Evolutionary conservation across 2,329 filamentous ascomycete genomes (phyloP), one percentile per base, ranked within the genome.

Genomic region (Colletotrichum costaricense): DNA sequence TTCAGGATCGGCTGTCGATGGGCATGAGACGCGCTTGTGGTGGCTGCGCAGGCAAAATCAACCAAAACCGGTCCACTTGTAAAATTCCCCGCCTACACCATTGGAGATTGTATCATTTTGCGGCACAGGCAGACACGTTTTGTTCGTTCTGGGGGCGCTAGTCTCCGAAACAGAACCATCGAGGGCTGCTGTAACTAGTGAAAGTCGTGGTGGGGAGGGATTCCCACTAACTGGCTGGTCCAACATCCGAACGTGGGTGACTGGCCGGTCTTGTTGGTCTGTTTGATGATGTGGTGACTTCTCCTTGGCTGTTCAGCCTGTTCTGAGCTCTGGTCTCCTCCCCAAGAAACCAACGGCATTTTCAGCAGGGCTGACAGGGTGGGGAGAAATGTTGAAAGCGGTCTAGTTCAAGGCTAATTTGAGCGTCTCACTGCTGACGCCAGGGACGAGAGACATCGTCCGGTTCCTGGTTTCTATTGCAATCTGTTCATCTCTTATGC

Each of bases 1-100:
- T 72, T 59, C 66, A 74, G 72, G 72, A 74, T 74, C 46, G 33
- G 28, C 42, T 24, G 63, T 58, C 26, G 57, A 67, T 16, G 26
- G 52, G 19, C 58, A 62, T 66, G 71, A 72, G 69, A 72, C 57
- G 72, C 72, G 68, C 68, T 74, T 72, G 72, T 68, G 72, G 72
- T 72, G 72, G 72, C 72, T 74, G 72, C 69, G 72, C 67, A 72
- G 42, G 56, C 68, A 67, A 30, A 68, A 74, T 65, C 46, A 62
- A 73, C 46, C 60, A 57, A 66, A 57, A 33, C 56, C 56, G 60
- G 28, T 56, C 70, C 67, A 65, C 67, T 63, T 35, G 24, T 42
- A 33, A 65, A 55, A 24, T 54, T 55, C 67, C 33, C 58, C 55
- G 65, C 30, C 24, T 5, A 42, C 4, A 6, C 19, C 66, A 64